These are phyloP conservation scores for Pseudogymnoascus sp. DNA, from an alignment of 2,329 filamentous ascomycete genomes.

Conservation along the genomic window DNA sequence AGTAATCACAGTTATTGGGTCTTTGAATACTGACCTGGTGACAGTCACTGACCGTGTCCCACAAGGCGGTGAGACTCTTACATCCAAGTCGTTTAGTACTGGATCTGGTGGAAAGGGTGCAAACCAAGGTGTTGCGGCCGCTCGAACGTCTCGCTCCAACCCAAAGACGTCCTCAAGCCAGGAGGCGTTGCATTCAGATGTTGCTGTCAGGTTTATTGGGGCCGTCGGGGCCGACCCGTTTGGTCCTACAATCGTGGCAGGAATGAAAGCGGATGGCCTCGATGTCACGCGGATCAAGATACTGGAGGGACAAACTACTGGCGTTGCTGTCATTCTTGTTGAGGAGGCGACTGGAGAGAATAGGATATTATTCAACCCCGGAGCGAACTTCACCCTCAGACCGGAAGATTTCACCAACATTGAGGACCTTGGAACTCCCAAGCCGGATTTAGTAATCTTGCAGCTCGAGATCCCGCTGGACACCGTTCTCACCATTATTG, in stretches of 20 bases:
- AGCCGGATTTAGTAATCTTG: slow-evolving; percentile 60
- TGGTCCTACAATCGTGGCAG: slow-evolving; percentile 48
- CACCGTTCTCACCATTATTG: slow-evolving; percentile 55
- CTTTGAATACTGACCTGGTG: slow-evolving; percentile 89
- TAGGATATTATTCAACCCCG: slow-evolving; percentile 64
- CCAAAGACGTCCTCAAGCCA: slow-evolving; percentile 27
- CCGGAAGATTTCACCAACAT: slow-evolving; percentile 31
- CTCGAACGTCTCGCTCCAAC: slow-evolving; percentile 59
- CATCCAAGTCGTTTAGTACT: slow-evolving; percentile 65
- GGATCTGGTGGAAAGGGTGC: slow-evolving; percentile 89
- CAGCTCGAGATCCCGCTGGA: slow-evolving; percentile 68
- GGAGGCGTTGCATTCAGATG: slow-evolving; percentile 17
- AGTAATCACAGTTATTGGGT: slow-evolving; percentile 75
- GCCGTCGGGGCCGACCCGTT: slow-evolving; percentile 64
- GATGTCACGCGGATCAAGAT: slow-evolving; percentile 46
- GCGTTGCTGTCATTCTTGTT: slow-evolving; percentile 68
- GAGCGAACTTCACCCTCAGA: slow-evolving; percentile 53
- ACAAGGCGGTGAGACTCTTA: slow-evolving; percentile 77
- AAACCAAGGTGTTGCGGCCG: slow-evolving; percentile 88
- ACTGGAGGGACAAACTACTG: slow-evolving; percentile 45
- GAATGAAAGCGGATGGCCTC: slow-evolving; percentile 53
- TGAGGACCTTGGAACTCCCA: slow-evolving; percentile 29
- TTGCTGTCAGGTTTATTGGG: slow-evolving; percentile 61
- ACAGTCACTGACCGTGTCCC: slow-evolving; percentile 81
- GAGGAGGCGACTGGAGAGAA: slow-evolving; percentile 67